Evolutionary conservation across 306 rosid species (phyloP), one percentile per base, ranked within the genome.

Genomic region (Inga oerstediana): DNA sequence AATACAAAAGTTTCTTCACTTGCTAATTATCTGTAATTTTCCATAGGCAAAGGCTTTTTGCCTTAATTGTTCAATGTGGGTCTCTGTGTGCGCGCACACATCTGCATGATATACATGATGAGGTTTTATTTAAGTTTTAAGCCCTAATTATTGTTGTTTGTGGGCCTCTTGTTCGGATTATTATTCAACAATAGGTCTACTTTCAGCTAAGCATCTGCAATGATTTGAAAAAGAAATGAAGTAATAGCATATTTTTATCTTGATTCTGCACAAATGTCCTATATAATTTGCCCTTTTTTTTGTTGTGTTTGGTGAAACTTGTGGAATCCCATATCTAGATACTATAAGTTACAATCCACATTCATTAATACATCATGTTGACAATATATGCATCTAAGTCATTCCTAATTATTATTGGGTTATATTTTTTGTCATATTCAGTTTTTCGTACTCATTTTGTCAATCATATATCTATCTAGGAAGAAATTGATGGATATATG

Each of bases 381-480:
- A 72, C 45, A 43, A 82, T 56, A 39, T 24, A 24, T 66, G 37
- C 48, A 48, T 34, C 30, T 6, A 32, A 30, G 46, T 74, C 19
- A 51, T 74, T 30, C 30, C 65, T 30, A 52, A 51, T 51, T 49
- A 16, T 32, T 4, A 32, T 39, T 20, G 2, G 65, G 56, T 51
- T 74, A n/a, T n/a, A n/a, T n/a, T 32, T 32, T 82, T 41, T 74
- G 64, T 19, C 4, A 32, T 27, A 72, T 73, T 46, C 59, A 73
- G 69, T 41, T 83, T 51, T 74, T 13, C 4, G 15, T 27, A 73
- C 48, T 45, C 24, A 46, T 73, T 46, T 19, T 65, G 61, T 46
- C 43, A 46, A 54, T 58, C 59, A 45, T 76, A 12, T 46, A 72
- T 46, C 20, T 86, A 39, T 70, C 85, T 87, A 90, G 90, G n/a